These are phyloP conservation scores for Epichloe elymi DNA, from an alignment of 2,329 filamentous ascomycete species.

Conservation along the genomic window DNA sequence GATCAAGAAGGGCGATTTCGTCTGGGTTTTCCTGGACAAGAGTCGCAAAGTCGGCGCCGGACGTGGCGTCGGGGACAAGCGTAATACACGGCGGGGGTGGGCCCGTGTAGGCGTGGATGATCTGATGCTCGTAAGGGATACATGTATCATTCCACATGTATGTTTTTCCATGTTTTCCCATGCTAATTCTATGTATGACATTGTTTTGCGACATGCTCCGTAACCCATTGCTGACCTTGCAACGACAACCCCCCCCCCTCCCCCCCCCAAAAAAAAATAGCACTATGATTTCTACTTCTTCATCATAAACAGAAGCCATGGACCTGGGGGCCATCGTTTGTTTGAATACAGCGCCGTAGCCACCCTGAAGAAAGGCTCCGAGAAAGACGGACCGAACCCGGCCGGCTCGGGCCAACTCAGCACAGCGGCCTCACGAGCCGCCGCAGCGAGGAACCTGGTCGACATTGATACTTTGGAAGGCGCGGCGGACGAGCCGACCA, in stretches of 20 bases:
- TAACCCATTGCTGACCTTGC: not conserved
- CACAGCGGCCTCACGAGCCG: constrained; percentile 22
- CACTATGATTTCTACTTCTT: constrained; percentile 98
- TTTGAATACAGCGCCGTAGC: constrained; percentile 59
- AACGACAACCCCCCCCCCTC: no score
- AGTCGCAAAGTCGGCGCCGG: constrained; percentile 84
- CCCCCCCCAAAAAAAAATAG: constrained; percentile 28
- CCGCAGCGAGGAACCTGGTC: constrained; percentile 25
- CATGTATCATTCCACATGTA: constrained; percentile 89
- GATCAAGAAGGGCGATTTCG: constrained; percentile 82
- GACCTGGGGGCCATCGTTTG: constrained; percentile 56
- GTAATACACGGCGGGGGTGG: constrained; percentile 67
- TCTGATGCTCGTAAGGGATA: constrained; percentile 80
- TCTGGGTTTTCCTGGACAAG: constrained; percentile 88
- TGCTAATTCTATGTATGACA: not conserved
- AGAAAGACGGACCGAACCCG: not conserved
- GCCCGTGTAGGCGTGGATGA: constrained; percentile 90
- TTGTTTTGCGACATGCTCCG: not conserved
- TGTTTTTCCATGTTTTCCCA: constrained; percentile 23
- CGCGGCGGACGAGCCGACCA: constrained; percentile 57
- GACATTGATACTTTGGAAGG: constrained; percentile 56
- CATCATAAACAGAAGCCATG: constrained; percentile 72
- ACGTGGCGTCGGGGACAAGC: constrained; percentile 56
- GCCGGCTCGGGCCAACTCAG: constrained; percentile 13
- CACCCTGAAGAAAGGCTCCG: constrained; percentile 14